A percentile compares a stretch with the other conserved stretches of the same genome.
phyloP scores from a whole-genome alignment of 352 stramenopile genomes.

The Pythium guiyangense region DNA sequence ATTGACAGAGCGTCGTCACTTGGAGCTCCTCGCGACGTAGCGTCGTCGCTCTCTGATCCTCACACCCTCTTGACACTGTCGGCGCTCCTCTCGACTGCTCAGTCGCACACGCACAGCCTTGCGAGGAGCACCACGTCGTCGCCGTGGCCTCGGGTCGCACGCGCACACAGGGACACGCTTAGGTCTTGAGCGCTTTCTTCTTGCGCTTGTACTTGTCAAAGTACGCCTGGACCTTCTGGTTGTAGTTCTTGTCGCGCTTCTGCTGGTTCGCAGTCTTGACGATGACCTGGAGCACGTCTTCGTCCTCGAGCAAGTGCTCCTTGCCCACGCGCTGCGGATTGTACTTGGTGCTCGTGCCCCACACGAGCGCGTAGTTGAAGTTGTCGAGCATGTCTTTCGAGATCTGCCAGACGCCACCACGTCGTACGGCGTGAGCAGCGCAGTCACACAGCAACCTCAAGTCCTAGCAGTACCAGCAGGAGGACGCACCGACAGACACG shows the following conservation, averaged over 20 bases:
- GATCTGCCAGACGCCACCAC: conserved; percentile 38
- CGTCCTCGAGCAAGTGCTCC: conserved; percentile 94
- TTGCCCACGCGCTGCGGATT: conserved; percentile 95
- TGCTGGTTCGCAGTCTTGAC: conserved; percentile 98
- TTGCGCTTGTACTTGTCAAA: conserved; percentile 96
- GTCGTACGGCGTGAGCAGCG: not conserved
- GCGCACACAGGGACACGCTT: conserved; percentile 16
- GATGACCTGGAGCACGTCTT: conserved; percentile 98
- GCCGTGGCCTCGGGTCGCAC: too few species aligned
- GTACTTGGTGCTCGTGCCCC: conserved; percentile 98
- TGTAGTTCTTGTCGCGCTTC: conserved; percentile 98
- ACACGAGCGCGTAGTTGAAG: conserved; percentile 98
- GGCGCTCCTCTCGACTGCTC: too few species aligned
- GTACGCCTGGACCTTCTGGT: conserved; percentile 93
- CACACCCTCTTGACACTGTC: too few species aligned
- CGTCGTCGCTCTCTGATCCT: too few species aligned
- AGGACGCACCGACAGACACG: conserved; percentile 72
- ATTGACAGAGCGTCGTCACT: too few species aligned
- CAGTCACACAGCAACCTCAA: not conserved
- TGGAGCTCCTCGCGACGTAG: too few species aligned
- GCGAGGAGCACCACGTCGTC: too few species aligned
- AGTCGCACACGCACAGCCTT: too few species aligned
- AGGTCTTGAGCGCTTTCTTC: conserved; percentile 93
- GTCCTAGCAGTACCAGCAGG: not conserved
- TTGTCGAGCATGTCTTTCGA: conserved; percentile 92